Conservation (phyloP, 139 green algal species). For the Chlamydomonas sp. region DNA sequence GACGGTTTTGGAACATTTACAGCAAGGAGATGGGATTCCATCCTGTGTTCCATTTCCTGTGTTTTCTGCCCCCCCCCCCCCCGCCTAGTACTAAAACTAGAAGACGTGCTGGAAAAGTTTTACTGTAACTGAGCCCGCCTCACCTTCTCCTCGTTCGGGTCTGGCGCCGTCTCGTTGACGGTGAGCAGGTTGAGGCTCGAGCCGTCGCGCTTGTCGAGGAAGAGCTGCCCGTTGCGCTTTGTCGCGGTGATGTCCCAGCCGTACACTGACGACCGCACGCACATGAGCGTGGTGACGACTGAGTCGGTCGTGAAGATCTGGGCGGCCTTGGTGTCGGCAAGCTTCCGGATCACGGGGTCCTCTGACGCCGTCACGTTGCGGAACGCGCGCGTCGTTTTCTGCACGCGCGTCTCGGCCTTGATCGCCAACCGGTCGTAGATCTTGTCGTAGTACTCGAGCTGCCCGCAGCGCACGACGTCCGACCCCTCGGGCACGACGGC, state of each 20-base stretch:
- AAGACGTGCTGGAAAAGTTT: too few species aligned
- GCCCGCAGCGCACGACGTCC: conserved; percentile 47
- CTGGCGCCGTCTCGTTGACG: conserved; percentile 65
- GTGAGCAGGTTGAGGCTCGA: conserved; percentile 81
- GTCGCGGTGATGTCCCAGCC: conserved; percentile 85
- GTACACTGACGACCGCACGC: conserved; percentile 79
- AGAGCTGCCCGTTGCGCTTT: conserved; percentile 52
- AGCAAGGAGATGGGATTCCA: too few species aligned
- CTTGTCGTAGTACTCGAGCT: conserved; percentile 87
- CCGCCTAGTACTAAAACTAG: too few species aligned
- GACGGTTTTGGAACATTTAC: too few species aligned
- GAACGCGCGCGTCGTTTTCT: conserved; percentile 62
- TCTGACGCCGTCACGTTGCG: conserved; percentile 73
- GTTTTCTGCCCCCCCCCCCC: too few species aligned
- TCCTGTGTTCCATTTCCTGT: too few species aligned
- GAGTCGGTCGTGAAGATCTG: conserved; percentile 89
- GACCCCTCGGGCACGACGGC: conserved; percentile 39
- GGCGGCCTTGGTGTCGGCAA: conserved; percentile 52
- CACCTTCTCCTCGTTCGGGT: conserved; percentile 32
- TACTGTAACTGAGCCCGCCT: too few species aligned
- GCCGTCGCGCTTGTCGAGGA: conserved; percentile 83
- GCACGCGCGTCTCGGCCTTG: conserved; percentile 65
- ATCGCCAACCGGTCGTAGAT: conserved; percentile 79
- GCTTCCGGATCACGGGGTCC: conserved; percentile 78
- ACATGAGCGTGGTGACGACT: conserved; percentile 93